Evolutionary conservation across 192 early-diverging fungal species (phyloP).

Genomic region (Coemansia brasiliensis): DNA sequence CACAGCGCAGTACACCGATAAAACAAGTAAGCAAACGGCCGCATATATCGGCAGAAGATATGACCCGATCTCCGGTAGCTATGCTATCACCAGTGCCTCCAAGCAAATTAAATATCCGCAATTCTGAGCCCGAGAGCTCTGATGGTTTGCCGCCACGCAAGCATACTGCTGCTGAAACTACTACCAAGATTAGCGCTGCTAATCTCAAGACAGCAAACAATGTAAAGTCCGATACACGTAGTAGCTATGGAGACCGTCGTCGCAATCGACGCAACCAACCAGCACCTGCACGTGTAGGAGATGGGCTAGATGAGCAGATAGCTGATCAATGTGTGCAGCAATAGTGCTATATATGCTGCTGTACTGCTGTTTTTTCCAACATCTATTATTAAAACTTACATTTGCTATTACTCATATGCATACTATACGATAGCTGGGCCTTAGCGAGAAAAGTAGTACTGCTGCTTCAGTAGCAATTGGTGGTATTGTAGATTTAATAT

Average conservation of each 20-base stretch:
- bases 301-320: constrained; percentile 40
- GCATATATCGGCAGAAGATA: constrained; percentile 8
- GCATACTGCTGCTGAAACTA: constrained; percentile 21
- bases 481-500: no score
- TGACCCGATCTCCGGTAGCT: constrained; percentile 7
- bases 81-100: constrained; percentile 38
- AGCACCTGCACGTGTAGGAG: constrained; percentile 7
- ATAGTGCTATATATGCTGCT: no score
- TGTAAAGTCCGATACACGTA: constrained; percentile 19
- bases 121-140: constrained; percentile 1
- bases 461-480: no score
- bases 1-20: constrained; percentile 24
- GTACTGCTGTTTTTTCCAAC: no score
- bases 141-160: constrained; percentile 35
- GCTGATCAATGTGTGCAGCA: constrained; percentile 54
- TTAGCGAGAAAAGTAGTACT: no score
- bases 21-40: constrained; percentile 28
- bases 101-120: constrained; percentile 38
- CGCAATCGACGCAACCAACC: constrained; percentile 48
- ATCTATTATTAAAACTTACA: neutral
- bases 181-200: neutral
- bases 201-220: neutral
- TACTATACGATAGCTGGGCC: no score
- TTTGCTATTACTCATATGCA: neutral
- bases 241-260: constrained; percentile 48